Evolutionary conservation across 331 rosid species (phyloP).

Genomic region (Rhamnella rubrinervis): DNA sequence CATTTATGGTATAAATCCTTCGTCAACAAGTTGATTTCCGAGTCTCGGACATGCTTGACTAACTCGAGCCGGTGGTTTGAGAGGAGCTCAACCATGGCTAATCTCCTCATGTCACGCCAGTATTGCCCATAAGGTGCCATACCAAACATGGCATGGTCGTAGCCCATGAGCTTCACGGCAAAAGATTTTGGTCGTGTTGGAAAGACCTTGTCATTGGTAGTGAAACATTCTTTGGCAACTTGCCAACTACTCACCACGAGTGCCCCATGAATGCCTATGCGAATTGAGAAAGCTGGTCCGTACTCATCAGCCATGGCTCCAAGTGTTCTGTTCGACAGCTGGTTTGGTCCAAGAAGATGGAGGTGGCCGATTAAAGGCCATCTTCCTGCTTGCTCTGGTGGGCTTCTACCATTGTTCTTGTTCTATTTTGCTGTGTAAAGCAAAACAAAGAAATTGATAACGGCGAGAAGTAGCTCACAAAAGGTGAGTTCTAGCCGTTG

Average conservation of each 20-base stretch:
- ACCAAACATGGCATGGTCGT: conserved; percentile 13
- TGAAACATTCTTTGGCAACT: not conserved
- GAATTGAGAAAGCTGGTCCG: not conserved
- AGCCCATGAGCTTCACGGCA: conserved; percentile 1
- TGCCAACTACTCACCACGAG: not conserved
- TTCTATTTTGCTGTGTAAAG: too few relatives aligned
- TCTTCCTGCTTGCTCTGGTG: not conserved
- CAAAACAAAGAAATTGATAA: not conserved
- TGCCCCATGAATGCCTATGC: not conserved
- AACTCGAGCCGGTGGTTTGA: not conserved
- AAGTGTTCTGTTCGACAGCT: not conserved
- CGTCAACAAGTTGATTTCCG: not conserved
- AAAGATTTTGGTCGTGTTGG: not conserved
- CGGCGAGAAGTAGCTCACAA: too few relatives aligned
- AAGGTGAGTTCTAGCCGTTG: too few relatives aligned
- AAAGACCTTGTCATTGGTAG: not conserved
- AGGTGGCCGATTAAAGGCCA: conserved; percentile 5
- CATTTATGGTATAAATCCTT: not conserved
- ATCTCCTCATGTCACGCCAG: not conserved
- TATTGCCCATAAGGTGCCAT: not conserved
- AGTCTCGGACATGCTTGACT: not conserved
- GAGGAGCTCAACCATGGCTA: not conserved
- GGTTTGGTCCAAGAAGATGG: not conserved
- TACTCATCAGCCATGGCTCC: not conserved
- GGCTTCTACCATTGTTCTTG: too few relatives aligned